Percentiles rank a stretch among this genome's conserved stretches.
These are phyloP conservation scores for Blastobotrys illinoisensis DNA, from an alignment of 1,139 yeast genomes.

Conservation along the genomic window DNA sequence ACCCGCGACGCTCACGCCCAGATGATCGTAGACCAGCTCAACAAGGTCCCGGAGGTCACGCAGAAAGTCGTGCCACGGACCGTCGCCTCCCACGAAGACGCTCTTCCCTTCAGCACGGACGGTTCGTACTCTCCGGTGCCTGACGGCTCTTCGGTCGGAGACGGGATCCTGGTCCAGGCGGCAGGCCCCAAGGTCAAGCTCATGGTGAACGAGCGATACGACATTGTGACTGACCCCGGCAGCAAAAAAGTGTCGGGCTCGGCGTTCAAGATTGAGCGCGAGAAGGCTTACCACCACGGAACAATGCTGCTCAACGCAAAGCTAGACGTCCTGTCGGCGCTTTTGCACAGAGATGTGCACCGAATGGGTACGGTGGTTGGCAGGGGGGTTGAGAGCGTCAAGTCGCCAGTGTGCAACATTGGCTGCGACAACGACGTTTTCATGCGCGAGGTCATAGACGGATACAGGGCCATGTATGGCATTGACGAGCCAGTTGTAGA, in stretches of 20 bases:
- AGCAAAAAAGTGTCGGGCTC: constrained; percentile 75
- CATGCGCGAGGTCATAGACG: constrained; percentile 41
- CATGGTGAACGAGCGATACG: constrained; percentile 68
- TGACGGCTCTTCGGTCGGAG: constrained; percentile 6
- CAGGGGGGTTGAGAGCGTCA: constrained; percentile 68
- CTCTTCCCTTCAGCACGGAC: not conserved
- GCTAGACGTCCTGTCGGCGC: constrained; percentile 49
- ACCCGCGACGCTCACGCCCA: constrained; percentile 58
- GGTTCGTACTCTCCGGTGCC: not conserved
- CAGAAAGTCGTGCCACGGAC: constrained; percentile 6
- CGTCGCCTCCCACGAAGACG: not conserved
- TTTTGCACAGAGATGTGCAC: constrained; percentile 47
- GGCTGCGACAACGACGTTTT: constrained; percentile 45
- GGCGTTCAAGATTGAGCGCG: constrained; percentile 79
- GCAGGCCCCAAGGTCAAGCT: constrained; percentile 33
- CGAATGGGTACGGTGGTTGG: constrained; percentile 49
- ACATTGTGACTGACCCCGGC: constrained; percentile 50
- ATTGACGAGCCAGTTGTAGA: constrained; percentile 13
- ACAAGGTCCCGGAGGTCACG: constrained; percentile 24
- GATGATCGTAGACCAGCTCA: constrained; percentile 48
- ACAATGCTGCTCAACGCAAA: constrained; percentile 80
- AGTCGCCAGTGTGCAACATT: constrained; percentile 68
- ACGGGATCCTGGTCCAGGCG: constrained; percentile 13
- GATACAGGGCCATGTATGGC: constrained; percentile 34
- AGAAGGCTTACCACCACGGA: constrained; percentile 91